Evolutionary conservation across 2,329 filamentous ascomycete genomes (phyloP).

Genomic region (Pseudogymnoascus sp.): DNA sequence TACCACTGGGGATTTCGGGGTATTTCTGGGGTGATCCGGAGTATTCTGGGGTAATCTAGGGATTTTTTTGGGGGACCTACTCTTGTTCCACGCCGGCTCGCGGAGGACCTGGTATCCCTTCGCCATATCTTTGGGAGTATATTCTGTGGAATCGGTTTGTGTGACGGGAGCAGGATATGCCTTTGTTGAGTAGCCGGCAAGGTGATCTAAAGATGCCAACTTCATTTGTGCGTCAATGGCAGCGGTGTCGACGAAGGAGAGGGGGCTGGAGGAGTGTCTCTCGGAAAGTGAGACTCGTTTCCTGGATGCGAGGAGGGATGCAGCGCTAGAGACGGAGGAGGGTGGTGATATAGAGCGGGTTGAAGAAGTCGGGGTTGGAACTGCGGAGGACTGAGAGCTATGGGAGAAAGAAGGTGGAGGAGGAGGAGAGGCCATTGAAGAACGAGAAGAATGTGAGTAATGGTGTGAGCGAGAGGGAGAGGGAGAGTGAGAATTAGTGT

Average conservation of each 20-base stretch:
- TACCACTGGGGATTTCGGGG: constrained; percentile 4
- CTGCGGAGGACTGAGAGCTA: not conserved
- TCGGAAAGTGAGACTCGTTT: constrained; percentile 22
- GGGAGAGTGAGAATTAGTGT: constrained; percentile 22
- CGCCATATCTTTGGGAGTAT: constrained; percentile 44
- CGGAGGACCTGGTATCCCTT: constrained; percentile 53
- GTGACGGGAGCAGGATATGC: constrained; percentile 45
- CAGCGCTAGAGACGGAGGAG: constrained; percentile 5
- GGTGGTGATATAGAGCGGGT: constrained; percentile 11
- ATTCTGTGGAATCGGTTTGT: constrained; percentile 46
- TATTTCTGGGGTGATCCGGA: not conserved
- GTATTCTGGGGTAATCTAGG: constrained; percentile 9
- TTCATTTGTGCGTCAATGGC: constrained; percentile 54
- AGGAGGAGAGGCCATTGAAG: constrained; percentile 21
- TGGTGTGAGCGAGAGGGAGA: constrained; percentile 22
- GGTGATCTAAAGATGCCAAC: constrained; percentile 50
- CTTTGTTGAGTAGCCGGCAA: constrained; percentile 52
- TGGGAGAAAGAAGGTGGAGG: not conserved
- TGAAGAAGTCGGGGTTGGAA: constrained; percentile 8
- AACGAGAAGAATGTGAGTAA: constrained; percentile 21
- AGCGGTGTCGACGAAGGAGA: constrained; percentile 48
- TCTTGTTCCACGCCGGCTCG: constrained; percentile 59
- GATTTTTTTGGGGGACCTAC: constrained; percentile 32
- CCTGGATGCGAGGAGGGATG: constrained; percentile 23
- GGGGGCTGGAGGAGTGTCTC: constrained; percentile 35